Conservation (phyloP, 1,139 yeast species). For the Taphrina flavorubra region DNA sequence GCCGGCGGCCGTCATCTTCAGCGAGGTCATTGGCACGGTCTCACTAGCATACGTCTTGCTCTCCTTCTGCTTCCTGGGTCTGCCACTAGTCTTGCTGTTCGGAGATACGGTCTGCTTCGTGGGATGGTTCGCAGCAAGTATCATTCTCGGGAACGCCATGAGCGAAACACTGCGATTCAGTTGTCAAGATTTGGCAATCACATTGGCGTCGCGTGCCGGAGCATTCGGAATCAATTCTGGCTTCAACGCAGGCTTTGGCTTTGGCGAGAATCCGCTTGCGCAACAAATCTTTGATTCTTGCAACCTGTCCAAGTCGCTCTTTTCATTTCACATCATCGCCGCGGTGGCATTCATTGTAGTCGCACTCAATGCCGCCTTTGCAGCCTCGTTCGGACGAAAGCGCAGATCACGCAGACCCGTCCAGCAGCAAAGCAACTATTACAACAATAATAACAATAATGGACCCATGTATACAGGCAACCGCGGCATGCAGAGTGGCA, state of each 20-base stretch:
- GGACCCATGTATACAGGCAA: background rate
- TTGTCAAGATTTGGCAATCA: constrained; percentile 24
- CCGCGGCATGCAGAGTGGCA: background rate
- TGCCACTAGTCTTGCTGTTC: constrained; percentile 21
- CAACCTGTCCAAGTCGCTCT: constrained; percentile 31
- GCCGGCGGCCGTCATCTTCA: constrained; percentile 29
- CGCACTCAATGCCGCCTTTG: constrained; percentile 26
- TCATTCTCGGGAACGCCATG: constrained; percentile 32
- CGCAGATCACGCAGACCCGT: background rate
- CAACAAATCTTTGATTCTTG: constrained; percentile 38
- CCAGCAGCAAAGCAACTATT: constrained; percentile 15
- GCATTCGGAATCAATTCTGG: constrained; percentile 2
- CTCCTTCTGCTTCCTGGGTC: constrained; percentile 25
- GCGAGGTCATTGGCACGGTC: constrained; percentile 26
- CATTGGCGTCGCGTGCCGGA: constrained; percentile 17
- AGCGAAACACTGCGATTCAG: constrained; percentile 29
- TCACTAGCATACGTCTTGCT: constrained; percentile 16
- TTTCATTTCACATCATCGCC: constrained; percentile 33
- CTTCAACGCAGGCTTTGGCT: constrained; percentile 1
- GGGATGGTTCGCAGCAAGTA: constrained; percentile 38
- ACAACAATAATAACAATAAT: background rate
- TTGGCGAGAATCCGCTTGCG: constrained; percentile 17
- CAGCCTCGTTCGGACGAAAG: constrained; percentile 13
- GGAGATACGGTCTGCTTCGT: constrained; percentile 34
- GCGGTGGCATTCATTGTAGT: constrained; percentile 16